Conservation (phyloP, 2,329 filamentous ascomycete genomes). For the Ustulina deusta region DNA sequence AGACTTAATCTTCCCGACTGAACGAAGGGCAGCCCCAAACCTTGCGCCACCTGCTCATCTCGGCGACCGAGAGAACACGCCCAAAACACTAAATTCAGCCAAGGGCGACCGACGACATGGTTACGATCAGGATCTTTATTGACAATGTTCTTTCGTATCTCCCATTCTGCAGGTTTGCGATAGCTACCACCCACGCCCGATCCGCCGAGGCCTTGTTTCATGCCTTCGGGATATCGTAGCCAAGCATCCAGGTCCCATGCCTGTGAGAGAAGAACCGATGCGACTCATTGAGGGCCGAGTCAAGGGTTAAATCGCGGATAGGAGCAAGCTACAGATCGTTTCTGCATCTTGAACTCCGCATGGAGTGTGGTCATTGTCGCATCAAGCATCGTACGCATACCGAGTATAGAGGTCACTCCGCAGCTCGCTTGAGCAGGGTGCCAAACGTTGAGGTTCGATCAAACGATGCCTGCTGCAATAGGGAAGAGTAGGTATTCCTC, state of each 20-base stretch:
- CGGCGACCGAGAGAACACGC: conserved; percentile 29
- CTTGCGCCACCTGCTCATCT: conserved; percentile 9
- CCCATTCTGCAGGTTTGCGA: neutral
- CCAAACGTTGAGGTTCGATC: conserved; percentile 22
- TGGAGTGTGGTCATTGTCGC: conserved; percentile 26
- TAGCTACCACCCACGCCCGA: neutral
- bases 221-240: neutral
- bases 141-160: neutral
- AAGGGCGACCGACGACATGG: conserved; percentile 5
- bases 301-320: neutral
- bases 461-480: conserved; percentile 17
- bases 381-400: conserved; percentile 27
- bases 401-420: conserved; percentile 15
- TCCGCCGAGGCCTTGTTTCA: neutral
- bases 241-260: conserved; percentile 3
- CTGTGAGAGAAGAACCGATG: conserved; percentile 14
- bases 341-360: conserved; percentile 12
- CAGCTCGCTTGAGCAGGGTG: conserved; percentile 27
- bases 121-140: conserved; percentile 10
- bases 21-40: neutral
- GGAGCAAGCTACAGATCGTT: conserved; percentile 3
- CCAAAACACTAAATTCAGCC: conserved; percentile 19
- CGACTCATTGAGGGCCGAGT: neutral
- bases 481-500: neutral
- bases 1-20: neutral